phyloP scores from a whole-genome alignment of 257 asterid genomes.

The Lycium ferocissimum region DNA sequence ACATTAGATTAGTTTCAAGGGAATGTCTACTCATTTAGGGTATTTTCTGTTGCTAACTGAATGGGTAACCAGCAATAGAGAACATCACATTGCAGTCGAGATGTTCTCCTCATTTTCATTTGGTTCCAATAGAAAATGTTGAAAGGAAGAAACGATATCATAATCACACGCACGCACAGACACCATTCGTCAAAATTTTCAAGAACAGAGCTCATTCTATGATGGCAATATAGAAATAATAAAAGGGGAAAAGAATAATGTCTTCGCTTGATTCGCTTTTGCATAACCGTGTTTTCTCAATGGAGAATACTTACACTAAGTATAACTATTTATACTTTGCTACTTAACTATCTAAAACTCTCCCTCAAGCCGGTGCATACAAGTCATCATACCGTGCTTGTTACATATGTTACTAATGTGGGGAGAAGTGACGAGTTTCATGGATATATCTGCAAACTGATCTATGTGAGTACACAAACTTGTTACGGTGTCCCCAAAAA shows the following conservation, averaged over 20 bases:
- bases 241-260: background rate
- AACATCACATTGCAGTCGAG: background rate
- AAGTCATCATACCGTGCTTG: background rate
- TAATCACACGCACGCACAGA: background rate
- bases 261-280: background rate
- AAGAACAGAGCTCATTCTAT: background rate
- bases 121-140: background rate
- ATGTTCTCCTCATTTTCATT: slow-evolving; percentile 2
- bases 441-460: background rate
- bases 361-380: background rate
- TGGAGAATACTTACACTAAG: background rate
- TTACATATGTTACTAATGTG: slow-evolving; percentile 19
- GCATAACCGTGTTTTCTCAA: slow-evolving; percentile 10
- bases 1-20: background rate
- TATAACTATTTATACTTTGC: background rate
- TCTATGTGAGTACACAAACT: background rate
- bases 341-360: background rate
- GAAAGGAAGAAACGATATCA: slow-evolving; percentile 12
- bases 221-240: slow-evolving; percentile 1
- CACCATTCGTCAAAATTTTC: background rate
- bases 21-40: slow-evolving; percentile 8
- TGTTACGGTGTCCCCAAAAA: slow-evolving; percentile 1
- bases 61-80: slow-evolving; percentile 15
- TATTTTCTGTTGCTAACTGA: slow-evolving; percentile 19
- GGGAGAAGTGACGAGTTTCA: background rate